Evolutionary conservation across 1,139 yeast species (phyloP).

Genomic region (Yamadazyma siamensis): DNA sequence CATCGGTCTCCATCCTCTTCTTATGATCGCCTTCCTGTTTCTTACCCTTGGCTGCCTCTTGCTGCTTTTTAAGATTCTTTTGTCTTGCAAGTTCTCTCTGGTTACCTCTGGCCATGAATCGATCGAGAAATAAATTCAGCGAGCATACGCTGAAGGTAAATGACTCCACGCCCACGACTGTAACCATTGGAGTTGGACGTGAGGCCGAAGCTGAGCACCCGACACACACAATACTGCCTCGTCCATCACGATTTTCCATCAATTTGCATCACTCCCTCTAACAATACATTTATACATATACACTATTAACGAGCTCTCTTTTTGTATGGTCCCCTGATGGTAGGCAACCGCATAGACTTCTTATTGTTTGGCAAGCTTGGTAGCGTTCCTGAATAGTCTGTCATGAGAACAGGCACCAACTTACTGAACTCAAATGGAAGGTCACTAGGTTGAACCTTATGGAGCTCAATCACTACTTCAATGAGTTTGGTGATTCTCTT

Average conservation of each 20-base stretch:
- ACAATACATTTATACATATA: not conserved
- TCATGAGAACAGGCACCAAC: constrained; percentile 65
- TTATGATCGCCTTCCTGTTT: constrained; percentile 81
- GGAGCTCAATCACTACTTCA: constrained; percentile 26
- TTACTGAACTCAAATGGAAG: constrained; percentile 36
- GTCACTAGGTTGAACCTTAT: constrained; percentile 24
- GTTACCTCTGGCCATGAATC: constrained; percentile 86
- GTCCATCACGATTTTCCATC: too few species aligned
- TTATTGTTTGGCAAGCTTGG: constrained; percentile 52
- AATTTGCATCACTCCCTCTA: too few species aligned
- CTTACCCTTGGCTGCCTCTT: constrained; percentile 54
- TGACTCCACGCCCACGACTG: too few species aligned
- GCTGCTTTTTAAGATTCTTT: constrained; percentile 78
- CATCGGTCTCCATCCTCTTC: constrained; percentile 82
- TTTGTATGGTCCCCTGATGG: constrained; percentile 39
- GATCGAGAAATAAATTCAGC: too few species aligned
- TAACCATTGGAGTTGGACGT: too few species aligned
- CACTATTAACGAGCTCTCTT: constrained; percentile 20
- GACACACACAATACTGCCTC: too few species aligned
- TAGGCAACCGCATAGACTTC: constrained; percentile 32
- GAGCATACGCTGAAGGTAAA: too few species aligned
- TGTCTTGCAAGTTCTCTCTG: constrained; percentile 94
- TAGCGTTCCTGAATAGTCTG: constrained; percentile 74
- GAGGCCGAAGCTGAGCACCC: too few species aligned
- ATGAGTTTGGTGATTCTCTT: constrained; percentile 43